These are phyloP conservation scores for Metschnikowia gelsemii DNA, from an alignment of 805 yeast genomes.

Conservation along the genomic window DNA sequence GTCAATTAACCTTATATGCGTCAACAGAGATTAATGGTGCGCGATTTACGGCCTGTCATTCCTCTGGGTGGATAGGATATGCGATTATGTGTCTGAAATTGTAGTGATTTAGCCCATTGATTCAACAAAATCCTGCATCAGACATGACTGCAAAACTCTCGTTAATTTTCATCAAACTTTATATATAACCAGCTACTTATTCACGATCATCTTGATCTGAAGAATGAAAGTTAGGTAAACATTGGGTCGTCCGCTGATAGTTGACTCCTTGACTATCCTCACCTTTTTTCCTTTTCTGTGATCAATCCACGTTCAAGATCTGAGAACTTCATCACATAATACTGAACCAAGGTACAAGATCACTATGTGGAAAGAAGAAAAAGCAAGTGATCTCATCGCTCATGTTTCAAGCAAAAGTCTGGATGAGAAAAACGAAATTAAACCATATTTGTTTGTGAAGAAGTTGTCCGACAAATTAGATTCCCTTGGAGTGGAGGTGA, in stretches of 20 bases:
- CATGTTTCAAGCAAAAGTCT: constrained; percentile 8
- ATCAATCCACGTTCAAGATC: too few species aligned
- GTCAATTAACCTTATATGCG: constrained; percentile 3
- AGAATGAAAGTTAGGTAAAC: too few species aligned
- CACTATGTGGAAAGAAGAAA: constrained; percentile 4
- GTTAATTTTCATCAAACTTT: too few species aligned
- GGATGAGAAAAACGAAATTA: constrained; percentile 16
- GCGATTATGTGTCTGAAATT: neutral
- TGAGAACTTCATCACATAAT: neutral
- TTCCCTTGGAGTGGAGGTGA: constrained; percentile 62
- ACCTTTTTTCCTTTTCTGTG: too few species aligned
- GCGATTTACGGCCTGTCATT: constrained; percentile 1
- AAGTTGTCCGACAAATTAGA: constrained; percentile 35
- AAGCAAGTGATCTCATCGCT: constrained; percentile 1
- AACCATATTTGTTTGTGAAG: constrained; percentile 15
- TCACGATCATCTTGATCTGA: too few species aligned
- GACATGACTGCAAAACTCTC: too few species aligned
- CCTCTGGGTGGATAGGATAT: neutral
- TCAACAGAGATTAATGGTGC: constrained; percentile 2
- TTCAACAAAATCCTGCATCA: neutral
- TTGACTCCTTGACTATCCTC: too few species aligned
- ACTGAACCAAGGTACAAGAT: neutral
- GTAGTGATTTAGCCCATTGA: neutral
- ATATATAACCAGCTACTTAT: too few species aligned
- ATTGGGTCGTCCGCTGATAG: too few species aligned